These are phyloP conservation scores for Oryza glaberrima DNA, from an alignment of 176 grass and related monocot species.

Conservation along the genomic window DNA sequence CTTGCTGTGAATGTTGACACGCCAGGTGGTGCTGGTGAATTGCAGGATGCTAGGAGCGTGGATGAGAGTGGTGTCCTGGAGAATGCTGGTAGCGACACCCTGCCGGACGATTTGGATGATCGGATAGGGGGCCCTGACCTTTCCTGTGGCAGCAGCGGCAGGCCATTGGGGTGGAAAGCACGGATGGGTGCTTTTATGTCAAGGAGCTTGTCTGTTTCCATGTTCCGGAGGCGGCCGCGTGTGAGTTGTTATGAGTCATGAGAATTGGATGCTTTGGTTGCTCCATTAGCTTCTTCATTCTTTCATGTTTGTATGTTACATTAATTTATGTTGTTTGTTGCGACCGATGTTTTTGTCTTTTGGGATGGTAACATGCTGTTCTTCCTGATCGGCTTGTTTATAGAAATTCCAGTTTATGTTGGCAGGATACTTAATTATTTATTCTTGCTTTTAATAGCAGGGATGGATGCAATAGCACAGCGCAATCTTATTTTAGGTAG, in stretches of 20 bases:
- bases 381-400: constrained; percentile 15
- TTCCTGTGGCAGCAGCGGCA: constrained; percentile 44
- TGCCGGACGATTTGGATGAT: constrained; percentile 53
- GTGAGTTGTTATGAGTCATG: constrained; percentile 41
- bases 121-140: constrained; percentile 42
- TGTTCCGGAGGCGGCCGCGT: constrained; percentile 40
- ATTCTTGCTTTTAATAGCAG: constrained; percentile 15
- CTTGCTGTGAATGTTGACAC: constrained; percentile 78
- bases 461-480: constrained; percentile 35
- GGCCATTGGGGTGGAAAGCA: constrained; percentile 56
- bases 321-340: constrained; percentile 37
- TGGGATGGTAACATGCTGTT: constrained; percentile 38
- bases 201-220: constrained; percentile 58
- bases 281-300: constrained; percentile 40
- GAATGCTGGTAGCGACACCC: constrained; percentile 56
- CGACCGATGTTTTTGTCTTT: constrained; percentile 22
- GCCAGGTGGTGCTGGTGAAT: constrained; percentile 31
- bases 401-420: constrained; percentile 33
- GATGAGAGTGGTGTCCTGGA: constrained; percentile 65
- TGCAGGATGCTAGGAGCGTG: constrained; percentile 53
- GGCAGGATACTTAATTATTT: constrained; percentile 37
- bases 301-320: constrained; percentile 43
- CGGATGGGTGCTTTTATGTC: constrained; percentile 35
- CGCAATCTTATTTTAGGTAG: constrained; percentile 43
- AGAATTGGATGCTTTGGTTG: constrained; percentile 28